These are phyloP conservation scores for Planoprotostelium fungivorum DNA, from an alignment of 78 protist genomes.

Conservation along the genomic window DNA sequence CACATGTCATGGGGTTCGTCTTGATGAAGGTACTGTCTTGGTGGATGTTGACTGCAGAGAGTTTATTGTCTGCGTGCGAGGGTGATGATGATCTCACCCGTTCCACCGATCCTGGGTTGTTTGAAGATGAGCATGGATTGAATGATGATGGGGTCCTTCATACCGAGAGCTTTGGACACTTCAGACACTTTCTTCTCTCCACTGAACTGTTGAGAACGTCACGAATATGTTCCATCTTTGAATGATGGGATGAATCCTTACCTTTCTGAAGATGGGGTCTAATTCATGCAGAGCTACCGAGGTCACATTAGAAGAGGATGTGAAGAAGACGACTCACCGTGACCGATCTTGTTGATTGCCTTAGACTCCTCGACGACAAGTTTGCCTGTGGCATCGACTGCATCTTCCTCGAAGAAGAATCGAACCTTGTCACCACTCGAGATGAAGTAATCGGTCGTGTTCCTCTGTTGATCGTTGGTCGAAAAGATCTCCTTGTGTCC, in stretches of 20 bases:
- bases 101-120: conserved; percentile 68
- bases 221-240: neutral
- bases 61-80: neutral
- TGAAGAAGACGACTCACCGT: conserved; percentile 3
- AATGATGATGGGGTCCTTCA: conserved; percentile 3
- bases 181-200: conserved; percentile 10
- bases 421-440: conserved; percentile 48
- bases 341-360: conserved; percentile 63
- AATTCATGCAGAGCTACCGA: conserved; percentile 40
- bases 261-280: conserved; percentile 48
- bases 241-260: neutral
- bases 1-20: conserved; percentile 40
- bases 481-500: neutral
- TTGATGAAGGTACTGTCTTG: conserved; percentile 68
- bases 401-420: conserved; percentile 55
- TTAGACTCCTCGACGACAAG: conserved; percentile 8
- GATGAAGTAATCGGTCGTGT: conserved; percentile 42
- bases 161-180: neutral
- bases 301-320: neutral
- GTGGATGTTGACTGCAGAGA: conserved; percentile 19
- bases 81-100: conserved; percentile 9
- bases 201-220: neutral
- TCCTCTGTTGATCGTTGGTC: conserved; percentile 17
- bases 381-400: conserved; percentile 29
- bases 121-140: conserved; percentile 80